A percentile compares a stretch with the other conserved stretches of the same genome.
Conservation (phyloP, 2,329 filamentous ascomycete genomes). For the Xylariales sp. region DNA sequence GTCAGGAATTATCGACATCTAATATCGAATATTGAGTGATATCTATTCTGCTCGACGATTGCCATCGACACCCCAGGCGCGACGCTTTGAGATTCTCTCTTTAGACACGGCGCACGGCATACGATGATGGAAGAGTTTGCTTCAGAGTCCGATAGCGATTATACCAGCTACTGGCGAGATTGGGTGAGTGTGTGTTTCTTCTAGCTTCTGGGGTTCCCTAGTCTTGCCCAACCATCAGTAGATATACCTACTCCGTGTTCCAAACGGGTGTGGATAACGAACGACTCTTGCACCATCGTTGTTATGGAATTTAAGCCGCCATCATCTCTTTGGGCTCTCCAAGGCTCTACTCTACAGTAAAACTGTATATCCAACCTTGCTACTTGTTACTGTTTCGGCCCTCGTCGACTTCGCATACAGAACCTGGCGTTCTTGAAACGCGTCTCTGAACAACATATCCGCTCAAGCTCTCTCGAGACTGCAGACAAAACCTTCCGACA, state of each 20-base stretch:
- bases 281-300: too few relatives aligned
- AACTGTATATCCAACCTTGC: too few relatives aligned
- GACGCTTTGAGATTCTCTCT: constrained; percentile 7
- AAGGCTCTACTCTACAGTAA: too few relatives aligned
- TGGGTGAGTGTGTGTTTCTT: constrained; percentile 77
- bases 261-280: too few relatives aligned
- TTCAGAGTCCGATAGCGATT: constrained; percentile 98
- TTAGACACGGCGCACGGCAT: neutral
- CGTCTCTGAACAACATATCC: too few relatives aligned
- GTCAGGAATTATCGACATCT: neutral
- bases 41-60: neutral
- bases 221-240: constrained; percentile 5
- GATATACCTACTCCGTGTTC: neutral
- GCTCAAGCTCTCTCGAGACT: too few relatives aligned
- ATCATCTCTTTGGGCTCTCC: too few relatives aligned
- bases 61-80: constrained; percentile 7
- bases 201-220: neutral
- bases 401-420: neutral
- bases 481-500: too few relatives aligned
- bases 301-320: too few relatives aligned
- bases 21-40: neutral
- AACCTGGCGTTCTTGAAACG: neutral
- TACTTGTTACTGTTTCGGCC: too few relatives aligned
- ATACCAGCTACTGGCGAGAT: constrained; percentile 99
- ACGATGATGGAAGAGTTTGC: constrained; percentile 92